Conservation (phyloP, 148 eudicot species). For the Dianthus caryophyllus region DNA sequence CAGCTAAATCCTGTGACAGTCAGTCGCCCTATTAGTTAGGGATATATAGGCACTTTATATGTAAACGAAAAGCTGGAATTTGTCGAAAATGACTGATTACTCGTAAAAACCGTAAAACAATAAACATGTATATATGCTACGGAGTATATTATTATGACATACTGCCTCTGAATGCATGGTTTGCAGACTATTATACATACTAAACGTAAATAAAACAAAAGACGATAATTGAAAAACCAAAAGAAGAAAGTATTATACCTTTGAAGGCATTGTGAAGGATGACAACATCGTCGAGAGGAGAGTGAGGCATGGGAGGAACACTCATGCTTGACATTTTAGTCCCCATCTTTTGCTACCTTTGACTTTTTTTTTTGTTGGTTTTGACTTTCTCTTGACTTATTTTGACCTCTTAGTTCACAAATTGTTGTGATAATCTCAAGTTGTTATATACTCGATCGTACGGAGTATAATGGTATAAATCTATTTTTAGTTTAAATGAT, state of each 20-base stretch:
- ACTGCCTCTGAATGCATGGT: too few relatives aligned
- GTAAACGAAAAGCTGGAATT: background rate
- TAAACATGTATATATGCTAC: too few relatives aligned
- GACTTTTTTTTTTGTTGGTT: background rate
- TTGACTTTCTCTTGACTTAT: too few relatives aligned
- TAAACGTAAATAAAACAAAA: too few relatives aligned
- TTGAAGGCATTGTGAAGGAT: conserved; percentile 46
- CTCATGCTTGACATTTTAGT: conserved; percentile 38
- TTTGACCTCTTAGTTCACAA: too few relatives aligned
- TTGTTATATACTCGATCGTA: too few relatives aligned
- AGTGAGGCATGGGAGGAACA: conserved; percentile 32
- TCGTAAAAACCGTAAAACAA: background rate
- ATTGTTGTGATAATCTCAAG: too few relatives aligned
- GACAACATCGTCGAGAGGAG: conserved; percentile 47
- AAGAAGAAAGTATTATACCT: conserved; percentile 22
- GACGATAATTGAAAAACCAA: too few relatives aligned
- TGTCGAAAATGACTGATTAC: background rate
- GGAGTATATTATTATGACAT: too few relatives aligned
- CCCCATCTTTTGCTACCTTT: conserved; percentile 1
- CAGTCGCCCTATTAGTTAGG: background rate
- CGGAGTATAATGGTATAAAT: too few relatives aligned
- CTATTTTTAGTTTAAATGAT: too few relatives aligned
- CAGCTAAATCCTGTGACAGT: conserved; percentile 59
- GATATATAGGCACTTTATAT: background rate
- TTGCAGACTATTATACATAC: too few relatives aligned